Evolutionary conservation across 2,329 filamentous ascomycete species (phyloP), one percentile per base, ranked within the genome.

Genomic region (Colletotrichum tropicale): DNA sequence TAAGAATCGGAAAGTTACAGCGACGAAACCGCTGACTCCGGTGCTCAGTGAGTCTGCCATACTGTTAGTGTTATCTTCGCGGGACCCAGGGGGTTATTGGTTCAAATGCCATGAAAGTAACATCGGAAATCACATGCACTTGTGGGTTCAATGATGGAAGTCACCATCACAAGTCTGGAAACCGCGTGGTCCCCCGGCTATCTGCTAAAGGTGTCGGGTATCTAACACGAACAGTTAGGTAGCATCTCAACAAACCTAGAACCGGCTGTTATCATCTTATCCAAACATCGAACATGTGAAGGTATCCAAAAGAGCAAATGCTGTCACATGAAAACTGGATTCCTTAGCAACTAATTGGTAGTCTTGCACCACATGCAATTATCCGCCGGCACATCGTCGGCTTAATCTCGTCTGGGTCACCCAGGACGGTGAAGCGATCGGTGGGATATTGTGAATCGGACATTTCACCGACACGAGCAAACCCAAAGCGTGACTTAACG

Each of bases 311-410:
- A 52, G 5, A 13, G 3, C 43, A 0, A 52, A 0, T 21, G 3
- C n/a, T 52, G 43, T 52, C 43, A 52, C 43, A 21, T 52, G 43
- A 5, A 21, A 21, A 21, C 3, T 52, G 10, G 2, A 12, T 21
- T 0, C n/a, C 12, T 21, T 0, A 8, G 3, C 0, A 52, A 18
- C n/a, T 8, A 0, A 13, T 21, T 52, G 18, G 43, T 0, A 52
- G 4, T 52, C 43, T 21, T 52, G 4, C n/a, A 52, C 12, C 43
- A 13, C 10, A 52, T 21, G n/a, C n/a, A 0, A 48, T 52, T 5
- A 21, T 52, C 3, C 21, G 13, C 1, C n/a, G 43, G n/a, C 43
- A 1, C n/a, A n/a, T 52, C 38, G 18, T 48, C 43, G n/a, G 43
- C 43, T 13, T 6, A 13, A 21, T 3, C n/a, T 21, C n/a, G 10